Evolutionary conservation across 164 flowering plant genomes (phyloP), one percentile per base, ranked within the genome.

Genomic region (Cinnamomum micranthum): DNA sequence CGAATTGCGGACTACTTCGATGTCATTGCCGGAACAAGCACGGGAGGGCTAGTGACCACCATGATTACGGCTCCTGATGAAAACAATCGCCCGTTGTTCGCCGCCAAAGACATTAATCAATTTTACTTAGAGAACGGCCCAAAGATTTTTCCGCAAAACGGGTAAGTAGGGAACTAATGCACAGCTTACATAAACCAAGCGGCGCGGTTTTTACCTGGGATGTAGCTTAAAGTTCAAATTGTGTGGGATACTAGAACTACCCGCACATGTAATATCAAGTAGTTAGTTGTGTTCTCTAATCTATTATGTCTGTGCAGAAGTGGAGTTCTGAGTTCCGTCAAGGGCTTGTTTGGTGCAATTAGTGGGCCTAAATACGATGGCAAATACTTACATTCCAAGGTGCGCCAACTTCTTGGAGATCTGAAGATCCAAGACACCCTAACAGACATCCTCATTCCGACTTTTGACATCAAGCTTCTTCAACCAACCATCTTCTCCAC

Each of bases 1-100:
- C 79, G 84, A 28, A 35, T 79, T 33, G 84, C 78, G 6, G 82
- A 82, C 60, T 82, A 82, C 52, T 79, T 82, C 31, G 84, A 77
- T 12, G 67, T 81, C 1, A 71, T 81, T 27, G 75, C 84, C 0
- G 84, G 84, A 2, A 81, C 84, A 9, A 79, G 84, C 75, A 79
- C 82, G 1, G 80, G 84, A 5, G 82, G 78, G 22, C 63, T 81
- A 6, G 75, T 77, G 65, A 82, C 82, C 6, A 60, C 78, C 27
- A 86, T 86, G 86, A 60, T 84, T 47, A 70, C 85, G 0, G 81
- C 82, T 55, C 86, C 88, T 1, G 71, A 81, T 66, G 55, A 76
- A 10, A 64, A 82, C 19, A 76, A 82, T 17, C 84, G 85, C 27
- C 88, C 88, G 0, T 74, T 86, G 13, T 86, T 66, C 65, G 81